phyloP scores from a whole-genome alignment of 768 basidiomycete genomes.

The Macrolepiota dolichaula region DNA sequence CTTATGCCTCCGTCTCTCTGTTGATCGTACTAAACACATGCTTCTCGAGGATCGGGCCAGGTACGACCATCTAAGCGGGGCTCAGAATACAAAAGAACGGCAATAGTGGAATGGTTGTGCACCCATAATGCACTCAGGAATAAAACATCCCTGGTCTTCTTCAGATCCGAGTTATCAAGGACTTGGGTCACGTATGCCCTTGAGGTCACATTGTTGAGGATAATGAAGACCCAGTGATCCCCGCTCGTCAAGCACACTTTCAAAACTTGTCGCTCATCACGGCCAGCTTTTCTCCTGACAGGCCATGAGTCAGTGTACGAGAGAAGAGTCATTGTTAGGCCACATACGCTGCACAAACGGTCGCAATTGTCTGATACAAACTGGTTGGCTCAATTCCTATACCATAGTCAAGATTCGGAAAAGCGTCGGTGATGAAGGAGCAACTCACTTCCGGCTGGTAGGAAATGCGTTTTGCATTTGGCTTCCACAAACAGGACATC shows the following conservation, averaged over 20 bases:
- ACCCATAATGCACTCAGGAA: background rate
- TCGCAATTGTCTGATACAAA: background rate
- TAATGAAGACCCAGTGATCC: background rate
- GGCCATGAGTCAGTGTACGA: background rate
- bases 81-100: background rate
- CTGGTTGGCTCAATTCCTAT: background rate
- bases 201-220: background rate
- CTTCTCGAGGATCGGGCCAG: background rate
- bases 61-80: background rate
- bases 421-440: background rate
- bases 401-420: too few relatives aligned
- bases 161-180: background rate
- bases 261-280: background rate
- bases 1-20: too few relatives aligned
- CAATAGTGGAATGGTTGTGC: background rate
- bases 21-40: background rate
- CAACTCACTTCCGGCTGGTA: background rate
- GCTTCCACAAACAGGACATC: background rate
- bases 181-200: background rate
- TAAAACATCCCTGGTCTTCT: background rate
- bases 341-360: background rate
- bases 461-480: background rate
- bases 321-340: background rate
- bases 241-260: background rate
- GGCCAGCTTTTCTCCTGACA: background rate